Evolutionary conservation across 306 rosid species (phyloP), one percentile per base, ranked within the genome.

Genomic region (Urtica urens): DNA sequence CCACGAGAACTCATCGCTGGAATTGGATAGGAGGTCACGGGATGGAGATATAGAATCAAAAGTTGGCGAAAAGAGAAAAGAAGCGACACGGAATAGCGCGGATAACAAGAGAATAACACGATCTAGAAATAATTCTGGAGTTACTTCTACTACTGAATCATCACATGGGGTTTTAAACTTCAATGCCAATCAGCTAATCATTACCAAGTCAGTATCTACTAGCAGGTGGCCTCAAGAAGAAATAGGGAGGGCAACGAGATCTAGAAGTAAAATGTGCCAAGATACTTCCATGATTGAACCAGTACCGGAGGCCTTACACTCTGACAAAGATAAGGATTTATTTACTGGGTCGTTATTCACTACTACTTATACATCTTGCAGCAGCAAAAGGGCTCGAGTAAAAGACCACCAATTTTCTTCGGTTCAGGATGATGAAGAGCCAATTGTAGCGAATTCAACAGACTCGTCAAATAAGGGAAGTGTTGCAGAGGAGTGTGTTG

Each of bases 71-170:
- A 17, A 48, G 49, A 58, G n/a, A 44, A 61, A 33, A 47, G 56
- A 43, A 61, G 79, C 46, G 48, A 54, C 38, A 60, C 70, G 53
- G 63, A 42, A 53, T 39, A 69, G 44, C 48, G 51, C 10, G 26
- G 47, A 17, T 54, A 62, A n/a, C 29, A 38, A 68, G 59, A 63
- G 68, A 56, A 41, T 23, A 53, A 47, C 38, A 51, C 49, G 62
- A 49, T 72, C 29, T 18, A 53, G 72, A 55, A 67, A 60, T 65
- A 55, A n/a, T n/a, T n/a, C n/a, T n/a, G n/a, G n/a, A n/a, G n/a
- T n/a, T n/a, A n/a, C n/a, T n/a, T n/a, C n/a, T n/a, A n/a, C n/a
- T n/a, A n/a, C n/a, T n/a, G n/a, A n/a, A n/a, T n/a, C n/a, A n/a
- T n/a, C n/a, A n/a, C n/a, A n/a, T n/a, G n/a, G n/a, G n/a, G n/a